A percentile compares a stretch with the other conserved stretches of the same genome.
Evolutionary conservation across 495 filamentous ascomycete genomes (phyloP).

Genomic region (Neurospora intermedia): DNA sequence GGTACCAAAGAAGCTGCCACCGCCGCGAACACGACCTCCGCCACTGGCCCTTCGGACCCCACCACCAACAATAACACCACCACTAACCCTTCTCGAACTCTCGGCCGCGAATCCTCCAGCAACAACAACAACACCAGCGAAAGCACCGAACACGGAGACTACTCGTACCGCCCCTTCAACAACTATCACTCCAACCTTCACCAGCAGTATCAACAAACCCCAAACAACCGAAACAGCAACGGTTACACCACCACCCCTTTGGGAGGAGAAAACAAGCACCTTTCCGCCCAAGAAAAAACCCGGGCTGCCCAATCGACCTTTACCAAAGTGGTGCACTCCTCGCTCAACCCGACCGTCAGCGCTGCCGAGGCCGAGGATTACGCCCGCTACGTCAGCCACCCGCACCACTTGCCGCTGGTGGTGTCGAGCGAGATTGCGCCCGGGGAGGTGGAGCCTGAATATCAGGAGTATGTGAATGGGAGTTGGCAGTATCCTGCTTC

Average conservation of each 20-base stretch:
- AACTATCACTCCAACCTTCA: background rate
- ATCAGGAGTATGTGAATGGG: slow-evolving; percentile 61
- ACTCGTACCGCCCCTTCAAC: background rate
- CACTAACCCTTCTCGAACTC: background rate
- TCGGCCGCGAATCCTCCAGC: background rate
- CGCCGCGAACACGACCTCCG: slow-evolving; percentile 34
- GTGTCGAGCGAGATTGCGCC: slow-evolving; percentile 52
- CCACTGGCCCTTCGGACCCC: slow-evolving; percentile 40
- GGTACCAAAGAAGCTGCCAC: background rate
- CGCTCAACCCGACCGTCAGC: slow-evolving; percentile 68
- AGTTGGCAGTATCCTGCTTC: slow-evolving; percentile 27
- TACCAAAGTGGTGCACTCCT: slow-evolving; percentile 68
- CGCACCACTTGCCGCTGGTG: slow-evolving; percentile 79
- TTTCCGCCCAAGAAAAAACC: slow-evolving; percentile 48
- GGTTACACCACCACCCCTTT: background rate
- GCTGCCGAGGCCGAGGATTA: slow-evolving; percentile 73
- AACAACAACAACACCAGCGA: slow-evolving; percentile 7
- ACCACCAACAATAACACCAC: slow-evolving; percentile 9
- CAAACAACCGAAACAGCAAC: background rate
- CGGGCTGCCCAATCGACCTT: slow-evolving; percentile 76
- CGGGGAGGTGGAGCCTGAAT: slow-evolving; percentile 48
- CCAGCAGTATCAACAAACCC: background rate
- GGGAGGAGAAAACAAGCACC: slow-evolving; percentile 15
- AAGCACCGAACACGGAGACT: slow-evolving; percentile 5
- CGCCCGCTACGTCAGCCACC: slow-evolving; percentile 81